Evolutionary conservation across 345 rosid species (phyloP).

Genomic region (Hypericum androsaemum): DNA sequence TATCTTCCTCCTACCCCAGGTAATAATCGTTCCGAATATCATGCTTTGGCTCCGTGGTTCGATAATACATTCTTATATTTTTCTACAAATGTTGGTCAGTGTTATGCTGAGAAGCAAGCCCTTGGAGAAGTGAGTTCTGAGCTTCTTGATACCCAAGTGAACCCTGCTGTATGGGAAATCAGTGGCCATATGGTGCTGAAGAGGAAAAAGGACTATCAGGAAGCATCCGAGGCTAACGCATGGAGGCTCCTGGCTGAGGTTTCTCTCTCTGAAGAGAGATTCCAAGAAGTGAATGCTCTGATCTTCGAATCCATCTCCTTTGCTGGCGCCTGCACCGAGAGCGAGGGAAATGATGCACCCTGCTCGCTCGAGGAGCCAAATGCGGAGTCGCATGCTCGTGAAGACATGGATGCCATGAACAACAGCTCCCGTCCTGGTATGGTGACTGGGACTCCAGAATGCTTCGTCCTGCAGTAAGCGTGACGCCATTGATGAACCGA

Average conservation of each 20-base stretch:
- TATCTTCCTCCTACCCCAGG: slow-evolving; percentile 83
- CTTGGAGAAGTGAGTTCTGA: slow-evolving; percentile 74
- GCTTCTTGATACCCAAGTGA: slow-evolving; percentile 88
- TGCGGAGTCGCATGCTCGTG: slow-evolving; percentile 9
- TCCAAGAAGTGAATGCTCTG: slow-evolving; percentile 55
- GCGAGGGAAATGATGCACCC: slow-evolving; percentile 15
- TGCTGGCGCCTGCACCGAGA: neutral
- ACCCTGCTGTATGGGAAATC: slow-evolving; percentile 98
- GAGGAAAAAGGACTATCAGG: slow-evolving; percentile 80
- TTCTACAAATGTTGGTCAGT: slow-evolving; percentile 30
- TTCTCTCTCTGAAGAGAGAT: slow-evolving; percentile 81
- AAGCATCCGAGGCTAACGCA: slow-evolving; percentile 83
- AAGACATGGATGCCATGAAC: slow-evolving; percentile 22
- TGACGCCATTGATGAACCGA: neutral
- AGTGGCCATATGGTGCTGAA: slow-evolving; percentile 97
- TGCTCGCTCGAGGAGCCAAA: slow-evolving; percentile 16
- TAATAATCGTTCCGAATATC: slow-evolving; percentile 17
- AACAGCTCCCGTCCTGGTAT: slow-evolving; percentile 27
- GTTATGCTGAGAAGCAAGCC: slow-evolving; percentile 97
- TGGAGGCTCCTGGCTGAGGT: slow-evolving; percentile 86
- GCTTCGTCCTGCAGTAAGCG: slow-evolving; percentile 65
- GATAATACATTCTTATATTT: neutral
- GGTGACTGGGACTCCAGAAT: slow-evolving; percentile 49
- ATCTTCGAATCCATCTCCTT: slow-evolving; percentile 48
- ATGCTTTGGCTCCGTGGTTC: neutral